These are phyloP conservation scores for Aureobasidium sp. DNA, from an alignment of 2,329 filamentous ascomycete genomes.

Conservation along the genomic window DNA sequence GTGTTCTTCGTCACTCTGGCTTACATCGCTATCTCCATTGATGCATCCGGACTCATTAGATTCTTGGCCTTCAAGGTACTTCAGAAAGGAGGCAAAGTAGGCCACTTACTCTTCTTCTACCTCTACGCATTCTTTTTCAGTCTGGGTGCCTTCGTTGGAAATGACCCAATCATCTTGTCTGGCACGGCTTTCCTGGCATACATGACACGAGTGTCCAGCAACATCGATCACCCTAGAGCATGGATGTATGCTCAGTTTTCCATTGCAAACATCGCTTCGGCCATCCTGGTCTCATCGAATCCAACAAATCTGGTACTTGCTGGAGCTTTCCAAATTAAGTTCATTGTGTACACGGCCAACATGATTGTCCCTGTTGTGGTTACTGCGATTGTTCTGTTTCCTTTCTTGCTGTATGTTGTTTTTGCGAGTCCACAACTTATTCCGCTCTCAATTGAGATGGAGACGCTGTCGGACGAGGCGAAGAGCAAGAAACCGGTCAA, in stretches of 20 bases:
- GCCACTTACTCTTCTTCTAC: slow-evolving; percentile 63
- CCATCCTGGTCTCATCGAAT: slow-evolving; percentile 70
- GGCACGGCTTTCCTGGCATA: slow-evolving; percentile 70
- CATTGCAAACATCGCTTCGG: slow-evolving; percentile 65
- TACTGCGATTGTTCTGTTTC: slow-evolving; percentile 63
- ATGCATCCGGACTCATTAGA: slow-evolving; percentile 65
- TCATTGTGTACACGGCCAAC: slow-evolving; percentile 68
- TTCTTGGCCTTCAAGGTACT: slow-evolving; percentile 65
- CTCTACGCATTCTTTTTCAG: slow-evolving; percentile 66
- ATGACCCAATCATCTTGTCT: slow-evolving; percentile 68
- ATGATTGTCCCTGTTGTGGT: slow-evolving; percentile 65
- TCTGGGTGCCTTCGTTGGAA: slow-evolving; percentile 62
- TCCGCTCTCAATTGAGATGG: slow-evolving; percentile 59
- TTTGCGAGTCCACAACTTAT: slow-evolving; percentile 60
- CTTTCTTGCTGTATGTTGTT: slow-evolving; percentile 62
- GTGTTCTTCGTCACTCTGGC: slow-evolving; percentile 66
- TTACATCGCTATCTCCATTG: slow-evolving; percentile 71
- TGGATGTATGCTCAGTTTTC: slow-evolving; percentile 70
- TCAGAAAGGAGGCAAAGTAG: slow-evolving; percentile 59
- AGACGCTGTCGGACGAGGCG: slow-evolving; percentile 55
- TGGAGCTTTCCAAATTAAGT: slow-evolving; percentile 64
- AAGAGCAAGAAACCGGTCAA: slow-evolving; percentile 56
- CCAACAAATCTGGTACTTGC: slow-evolving; percentile 70
- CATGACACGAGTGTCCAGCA: slow-evolving; percentile 68
- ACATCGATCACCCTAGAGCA: slow-evolving; percentile 62